Evolutionary conservation across 139 green algal species (phyloP).

Genomic region (Spirogloea muscicola): DNA sequence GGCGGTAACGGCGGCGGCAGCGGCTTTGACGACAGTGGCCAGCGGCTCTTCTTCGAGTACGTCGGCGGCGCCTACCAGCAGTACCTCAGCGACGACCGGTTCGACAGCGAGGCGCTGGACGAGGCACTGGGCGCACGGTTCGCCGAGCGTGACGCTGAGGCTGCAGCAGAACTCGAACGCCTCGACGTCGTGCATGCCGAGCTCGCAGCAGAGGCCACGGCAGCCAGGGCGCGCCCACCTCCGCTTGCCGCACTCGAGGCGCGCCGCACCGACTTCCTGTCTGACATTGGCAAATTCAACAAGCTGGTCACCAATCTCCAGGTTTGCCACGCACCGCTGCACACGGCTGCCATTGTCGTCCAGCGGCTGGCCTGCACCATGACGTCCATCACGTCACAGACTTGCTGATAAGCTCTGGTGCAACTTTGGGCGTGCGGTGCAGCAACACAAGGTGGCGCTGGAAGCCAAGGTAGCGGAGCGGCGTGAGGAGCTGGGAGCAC

Average conservation of each 20-base stretch:
- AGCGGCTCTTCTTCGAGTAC: constrained; percentile 70
- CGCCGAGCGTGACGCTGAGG: no score
- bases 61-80: constrained; percentile 62
- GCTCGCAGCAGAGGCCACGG: no score
- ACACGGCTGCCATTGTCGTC: background rate
- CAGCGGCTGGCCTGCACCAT: background rate
- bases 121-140: no score
- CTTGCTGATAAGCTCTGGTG: background rate
- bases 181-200: no score
- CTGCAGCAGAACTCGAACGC: no score
- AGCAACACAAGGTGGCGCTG: background rate
- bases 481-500: background rate
- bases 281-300: no score
- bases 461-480: constrained; percentile 5
- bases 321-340: background rate
- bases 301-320: no score
- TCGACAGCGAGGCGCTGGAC: background rate
- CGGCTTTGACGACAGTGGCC: constrained; percentile 14
- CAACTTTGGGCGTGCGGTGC: background rate
- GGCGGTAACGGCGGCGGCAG: background rate
- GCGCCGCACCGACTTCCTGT: no score
- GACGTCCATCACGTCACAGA: background rate
- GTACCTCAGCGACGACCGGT: constrained; percentile 61
- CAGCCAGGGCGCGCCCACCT: no score
- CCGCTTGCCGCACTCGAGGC: background rate